These are phyloP conservation scores for Pichia eremophila DNA, from an alignment of 805 yeast species.

Conservation along the genomic window DNA sequence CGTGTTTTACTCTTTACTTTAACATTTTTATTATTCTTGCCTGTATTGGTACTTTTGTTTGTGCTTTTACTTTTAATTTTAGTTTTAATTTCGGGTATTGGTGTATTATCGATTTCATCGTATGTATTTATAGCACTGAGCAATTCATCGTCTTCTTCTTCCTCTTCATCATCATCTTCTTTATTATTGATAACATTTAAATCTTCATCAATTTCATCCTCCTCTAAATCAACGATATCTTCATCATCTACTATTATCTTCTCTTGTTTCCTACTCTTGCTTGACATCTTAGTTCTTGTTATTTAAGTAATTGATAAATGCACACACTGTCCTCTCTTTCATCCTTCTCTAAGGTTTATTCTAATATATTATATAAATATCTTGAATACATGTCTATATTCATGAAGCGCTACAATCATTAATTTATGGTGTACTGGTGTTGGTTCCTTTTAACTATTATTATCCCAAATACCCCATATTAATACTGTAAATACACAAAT, in stretches of 20 bases:
- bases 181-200: neutral
- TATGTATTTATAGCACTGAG: neutral
- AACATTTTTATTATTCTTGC: neutral
- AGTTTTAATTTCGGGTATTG: constrained; percentile 1
- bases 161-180: constrained; percentile 3
- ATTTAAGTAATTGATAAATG: too few species aligned
- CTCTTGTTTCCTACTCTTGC: constrained; percentile 12
- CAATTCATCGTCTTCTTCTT: constrained; percentile 7
- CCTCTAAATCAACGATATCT: constrained; percentile 6
- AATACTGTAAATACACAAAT: too few species aligned
- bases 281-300: too few species aligned
- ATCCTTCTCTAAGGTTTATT: too few species aligned
- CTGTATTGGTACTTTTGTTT: neutral
- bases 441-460: too few species aligned
- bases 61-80: neutral
- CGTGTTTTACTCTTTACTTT: neutral
- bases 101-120: constrained; percentile 9
- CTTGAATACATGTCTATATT: too few species aligned
- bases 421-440: too few species aligned
- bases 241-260: constrained; percentile 1
- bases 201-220: constrained; percentile 11
- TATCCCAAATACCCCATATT: too few species aligned
- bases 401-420: too few species aligned
- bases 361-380: too few species aligned
- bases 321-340: too few species aligned